Evolutionary conservation across 2,329 filamentous ascomycete species (phyloP), one percentile per base, ranked within the genome.

Genomic region (Emmonsia crescens): DNA sequence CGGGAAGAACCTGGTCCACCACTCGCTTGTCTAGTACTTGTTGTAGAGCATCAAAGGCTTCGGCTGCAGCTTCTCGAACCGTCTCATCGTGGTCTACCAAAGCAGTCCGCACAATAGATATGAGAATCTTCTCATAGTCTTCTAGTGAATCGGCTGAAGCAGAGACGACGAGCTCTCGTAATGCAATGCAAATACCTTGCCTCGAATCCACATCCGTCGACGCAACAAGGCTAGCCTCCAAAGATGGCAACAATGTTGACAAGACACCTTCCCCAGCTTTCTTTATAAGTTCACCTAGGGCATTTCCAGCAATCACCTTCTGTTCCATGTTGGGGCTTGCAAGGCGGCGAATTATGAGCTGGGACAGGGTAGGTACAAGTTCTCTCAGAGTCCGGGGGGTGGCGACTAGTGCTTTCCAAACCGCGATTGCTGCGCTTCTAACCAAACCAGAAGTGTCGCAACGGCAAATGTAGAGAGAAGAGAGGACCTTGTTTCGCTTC

Each of bases 281-380:
- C 70, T 94, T 88, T 71, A 99, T 97, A 67, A 99, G 85, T 74
- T 99, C 94, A 71, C 94, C 94, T 61, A 99, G 82, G 57, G 94
- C 91, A 74, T 97, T 97, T 74, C 93, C 93, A 67, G 95, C 94
- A 80, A 99, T 99, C 68, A 96, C 89, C 80, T 96, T 97, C 76
- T 99, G 94, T 75, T 99, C 94, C 87, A 96, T 92, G 72, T 96
- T 97, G 54, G 92, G 89, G 74, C 92, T 97, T 64, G 91, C 94
- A 68, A 99, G 83, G 57, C 94, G 89, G 63, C 90, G 86, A 73
- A 99, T 97, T 68, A 99, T 88, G 65, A 99, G 85, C 73, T 96
- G 92, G 5, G 91, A 96, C 64, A 99, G 86, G 1, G 91, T 96
- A 52, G 94, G 93, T 55, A 96, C 88, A 70, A 99, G 84, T 73